Evolutionary conservation across 169 alveolate genomes (phyloP).

Genomic region (Cystoisospora suis): DNA sequence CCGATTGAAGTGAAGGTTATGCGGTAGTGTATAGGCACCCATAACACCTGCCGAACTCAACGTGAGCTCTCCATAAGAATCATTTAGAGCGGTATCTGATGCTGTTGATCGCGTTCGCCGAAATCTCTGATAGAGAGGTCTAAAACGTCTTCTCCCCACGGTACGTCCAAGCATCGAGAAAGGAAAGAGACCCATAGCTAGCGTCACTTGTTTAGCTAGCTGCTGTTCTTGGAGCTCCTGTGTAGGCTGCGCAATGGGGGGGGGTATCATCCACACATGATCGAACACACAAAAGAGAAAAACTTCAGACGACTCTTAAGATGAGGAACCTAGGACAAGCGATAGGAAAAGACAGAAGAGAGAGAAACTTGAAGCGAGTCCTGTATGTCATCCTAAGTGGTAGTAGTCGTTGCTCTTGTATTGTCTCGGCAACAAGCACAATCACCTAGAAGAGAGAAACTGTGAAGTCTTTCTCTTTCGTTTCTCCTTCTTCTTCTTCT

Average conservation of each 20-base stretch:
- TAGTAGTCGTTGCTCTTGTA: too few relatives aligned
- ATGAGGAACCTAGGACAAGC: too few relatives aligned
- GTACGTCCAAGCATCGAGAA: slow-evolving; percentile 76
- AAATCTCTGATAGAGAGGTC: slow-evolving; percentile 74
- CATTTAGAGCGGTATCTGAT: slow-evolving; percentile 76
- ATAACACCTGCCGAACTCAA: slow-evolving; percentile 55
- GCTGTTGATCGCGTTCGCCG: slow-evolving; percentile 75
- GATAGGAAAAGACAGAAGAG: too few relatives aligned
- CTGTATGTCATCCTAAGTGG: too few relatives aligned
- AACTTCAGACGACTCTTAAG: too few relatives aligned
- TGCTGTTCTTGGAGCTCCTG: slow-evolving; percentile 76
- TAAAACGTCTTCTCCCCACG: slow-evolving; percentile 74
- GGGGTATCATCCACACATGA: too few relatives aligned
- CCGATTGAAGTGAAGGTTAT: slow-evolving; percentile 57
- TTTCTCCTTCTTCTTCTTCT: too few relatives aligned
- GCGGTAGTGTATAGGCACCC: slow-evolving; percentile 67
- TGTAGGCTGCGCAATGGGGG: slow-evolving; percentile 56
- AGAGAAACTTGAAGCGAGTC: too few relatives aligned
- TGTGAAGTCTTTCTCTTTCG: too few relatives aligned
- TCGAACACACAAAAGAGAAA: too few relatives aligned
- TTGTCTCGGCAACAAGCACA: too few relatives aligned
- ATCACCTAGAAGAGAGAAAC: too few relatives aligned
- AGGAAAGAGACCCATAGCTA: slow-evolving; percentile 78
- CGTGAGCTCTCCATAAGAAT: slow-evolving; percentile 74
- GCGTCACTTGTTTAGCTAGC: slow-evolving; percentile 74